Conservation (phyloP, 1,284 basidiomycete species). For the Ganoderma leucocontextum region DNA sequence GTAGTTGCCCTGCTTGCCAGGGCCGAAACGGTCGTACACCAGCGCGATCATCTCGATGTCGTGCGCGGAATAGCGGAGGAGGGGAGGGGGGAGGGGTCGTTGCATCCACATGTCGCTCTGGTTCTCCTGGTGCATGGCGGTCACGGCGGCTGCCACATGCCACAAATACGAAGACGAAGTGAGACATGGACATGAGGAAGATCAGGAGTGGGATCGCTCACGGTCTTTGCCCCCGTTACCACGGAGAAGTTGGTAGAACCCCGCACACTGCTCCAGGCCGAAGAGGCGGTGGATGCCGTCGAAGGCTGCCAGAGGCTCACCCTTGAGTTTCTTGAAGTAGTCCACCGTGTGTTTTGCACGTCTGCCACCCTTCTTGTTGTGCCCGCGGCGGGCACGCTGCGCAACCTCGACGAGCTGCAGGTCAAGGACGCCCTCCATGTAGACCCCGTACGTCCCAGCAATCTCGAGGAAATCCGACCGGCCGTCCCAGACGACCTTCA, state of each 20-base stretch:
- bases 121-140: conserved; percentile 46
- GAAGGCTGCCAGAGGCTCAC: conserved; percentile 11
- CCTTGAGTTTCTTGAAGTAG: conserved; percentile 34
- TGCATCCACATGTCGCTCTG: conserved; percentile 45
- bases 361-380: conserved; percentile 40
- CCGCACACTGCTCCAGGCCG: conserved; percentile 12
- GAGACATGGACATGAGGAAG: not conserved
- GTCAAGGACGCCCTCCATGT: conserved; percentile 47
- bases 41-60: conserved; percentile 51
- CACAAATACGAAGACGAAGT: not conserved
- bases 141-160: conserved; percentile 43
- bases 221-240: conserved; percentile 6
- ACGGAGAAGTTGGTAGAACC: conserved; percentile 2
- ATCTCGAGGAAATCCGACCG: conserved; percentile 53
- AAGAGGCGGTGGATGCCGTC: conserved; percentile 19
- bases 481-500: conserved; percentile 57
- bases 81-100: conserved; percentile 45
- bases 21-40: conserved; percentile 47
- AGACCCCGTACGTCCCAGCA: conserved; percentile 39
- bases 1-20: conserved; percentile 9
- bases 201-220: not conserved
- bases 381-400: conserved; percentile 36
- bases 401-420: conserved; percentile 50
- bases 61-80: conserved; percentile 51
- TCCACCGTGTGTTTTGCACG: conserved; percentile 38